Conservation (phyloP, 768 basidiomycete genomes). For the Fomitopsis pulvina region DNA sequence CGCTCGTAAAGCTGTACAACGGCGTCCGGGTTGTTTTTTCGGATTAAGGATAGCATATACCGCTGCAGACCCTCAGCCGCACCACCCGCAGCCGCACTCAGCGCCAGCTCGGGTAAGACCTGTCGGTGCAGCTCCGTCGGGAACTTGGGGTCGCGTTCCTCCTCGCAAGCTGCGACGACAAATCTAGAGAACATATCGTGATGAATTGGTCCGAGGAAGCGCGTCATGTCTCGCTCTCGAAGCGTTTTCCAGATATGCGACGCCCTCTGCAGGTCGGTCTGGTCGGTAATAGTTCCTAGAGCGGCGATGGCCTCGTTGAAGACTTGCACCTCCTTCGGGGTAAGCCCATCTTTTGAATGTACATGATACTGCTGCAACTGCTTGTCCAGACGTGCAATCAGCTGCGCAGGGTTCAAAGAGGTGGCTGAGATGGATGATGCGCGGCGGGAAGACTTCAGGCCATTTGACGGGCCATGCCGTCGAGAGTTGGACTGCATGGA, state of each 20-base stretch:
- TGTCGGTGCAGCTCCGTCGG: constrained; percentile 21
- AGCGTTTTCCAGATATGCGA: constrained; percentile 37
- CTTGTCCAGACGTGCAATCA: constrained; percentile 3
- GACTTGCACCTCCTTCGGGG: constrained; percentile 21
- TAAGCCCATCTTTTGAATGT: background rate
- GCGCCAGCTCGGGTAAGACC: constrained; percentile 40
- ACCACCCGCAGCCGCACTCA: constrained; percentile 39
- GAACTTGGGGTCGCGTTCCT: background rate
- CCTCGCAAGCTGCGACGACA: constrained; percentile 20
- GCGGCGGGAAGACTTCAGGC: background rate
- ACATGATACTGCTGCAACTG: constrained; percentile 9
- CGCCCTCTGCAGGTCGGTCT: constrained; percentile 26
- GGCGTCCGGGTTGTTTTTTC: constrained; percentile 15
- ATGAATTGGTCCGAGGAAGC: constrained; percentile 38
- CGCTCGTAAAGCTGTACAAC: constrained; percentile 9
- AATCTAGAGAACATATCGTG: constrained; percentile 33
- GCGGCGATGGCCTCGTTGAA: constrained; percentile 31
- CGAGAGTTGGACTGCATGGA: constrained; percentile 1
- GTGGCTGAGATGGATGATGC: background rate
- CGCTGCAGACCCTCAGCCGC: constrained; percentile 24
- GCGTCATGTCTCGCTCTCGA: constrained; percentile 35
- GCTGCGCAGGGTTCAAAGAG: background rate
- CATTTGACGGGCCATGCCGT: background rate
- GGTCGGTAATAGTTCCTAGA: constrained; percentile 32
- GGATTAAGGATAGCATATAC: constrained; percentile 10